Conservation (phyloP, 306 rosid species). For the Parietaria judaica region DNA sequence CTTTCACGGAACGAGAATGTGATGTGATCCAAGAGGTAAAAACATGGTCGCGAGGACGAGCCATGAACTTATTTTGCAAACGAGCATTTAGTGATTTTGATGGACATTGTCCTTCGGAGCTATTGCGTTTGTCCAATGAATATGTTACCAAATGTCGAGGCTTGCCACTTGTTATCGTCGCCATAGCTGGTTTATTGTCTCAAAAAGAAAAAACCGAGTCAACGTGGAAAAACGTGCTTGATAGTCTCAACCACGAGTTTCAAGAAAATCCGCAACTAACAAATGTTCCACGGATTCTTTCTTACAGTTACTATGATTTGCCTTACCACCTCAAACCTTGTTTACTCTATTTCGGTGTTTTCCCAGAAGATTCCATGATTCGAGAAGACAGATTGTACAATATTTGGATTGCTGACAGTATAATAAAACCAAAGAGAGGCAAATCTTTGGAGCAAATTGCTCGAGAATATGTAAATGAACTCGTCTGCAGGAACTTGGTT, state of each 20-base stretch:
- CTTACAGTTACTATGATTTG: slow-evolving; percentile 12
- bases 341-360: slow-evolving; percentile 13
- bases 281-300: background rate
- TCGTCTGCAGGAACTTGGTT: slow-evolving; percentile 3
- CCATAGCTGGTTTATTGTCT: background rate
- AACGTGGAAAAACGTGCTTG: slow-evolving; percentile 15
- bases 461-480: slow-evolving; percentile 5
- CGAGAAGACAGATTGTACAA: background rate
- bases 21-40: background rate
- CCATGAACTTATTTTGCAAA: slow-evolving; percentile 2
- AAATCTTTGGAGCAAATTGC: slow-evolving; percentile 1
- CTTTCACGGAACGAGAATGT: background rate
- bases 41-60: background rate
- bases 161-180: slow-evolving; percentile 8
- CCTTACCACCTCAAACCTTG: slow-evolving; percentile 17
- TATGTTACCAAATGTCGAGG: background rate
- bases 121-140: background rate
- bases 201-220: background rate
- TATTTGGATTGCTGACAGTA: slow-evolving; percentile 12
- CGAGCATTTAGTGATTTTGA: background rate
- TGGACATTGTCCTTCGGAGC: background rate
- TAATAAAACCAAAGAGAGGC: background rate
- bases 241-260: background rate
- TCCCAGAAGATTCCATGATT: slow-evolving; percentile 9
- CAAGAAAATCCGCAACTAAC: background rate